Conservation (phyloP, 345 rosid species). For the Alliaria petiolata region DNA sequence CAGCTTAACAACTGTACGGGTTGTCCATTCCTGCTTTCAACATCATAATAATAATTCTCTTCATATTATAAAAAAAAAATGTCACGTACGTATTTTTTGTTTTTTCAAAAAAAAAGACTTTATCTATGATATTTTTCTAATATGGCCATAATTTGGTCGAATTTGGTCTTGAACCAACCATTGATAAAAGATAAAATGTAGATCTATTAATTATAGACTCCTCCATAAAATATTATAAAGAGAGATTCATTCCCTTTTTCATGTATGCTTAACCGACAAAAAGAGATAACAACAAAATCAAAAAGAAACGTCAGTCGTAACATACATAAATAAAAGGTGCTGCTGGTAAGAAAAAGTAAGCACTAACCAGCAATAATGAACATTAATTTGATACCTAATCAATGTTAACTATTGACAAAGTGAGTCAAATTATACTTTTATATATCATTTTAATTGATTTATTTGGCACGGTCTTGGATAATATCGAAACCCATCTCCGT, state of each 20-base stretch:
- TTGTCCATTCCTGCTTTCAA: slow-evolving; percentile 14
- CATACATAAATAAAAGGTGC: slow-evolving; percentile 15
- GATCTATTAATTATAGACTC: too few relatives aligned
- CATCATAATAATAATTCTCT: slow-evolving; percentile 7
- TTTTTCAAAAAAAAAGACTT: background rate
- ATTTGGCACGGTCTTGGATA: slow-evolving; percentile 73
- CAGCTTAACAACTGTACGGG: slow-evolving; percentile 4
- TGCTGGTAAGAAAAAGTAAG: slow-evolving; percentile 20
- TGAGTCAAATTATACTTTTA: slow-evolving; percentile 19
- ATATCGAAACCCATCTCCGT: slow-evolving; percentile 96
- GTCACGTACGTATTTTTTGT: background rate
- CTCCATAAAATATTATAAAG: too few relatives aligned
- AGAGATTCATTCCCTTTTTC: background rate
- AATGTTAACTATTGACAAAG: slow-evolving; percentile 41
- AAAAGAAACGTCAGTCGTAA: slow-evolving; percentile 10
- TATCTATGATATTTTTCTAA: background rate
- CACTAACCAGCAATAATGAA: slow-evolving; percentile 31
- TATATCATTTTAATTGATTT: background rate
- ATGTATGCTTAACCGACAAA: slow-evolving; percentile 23
- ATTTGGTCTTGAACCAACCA: background rate
- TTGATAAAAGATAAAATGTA: background rate
- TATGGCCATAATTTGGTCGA: background rate
- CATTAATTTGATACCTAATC: slow-evolving; percentile 21
- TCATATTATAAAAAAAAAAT: background rate
- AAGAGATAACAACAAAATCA: background rate